Base-by-base conservation (phyloP, 306 rosid genomes). In the Carpinus fangiana region DNA sequence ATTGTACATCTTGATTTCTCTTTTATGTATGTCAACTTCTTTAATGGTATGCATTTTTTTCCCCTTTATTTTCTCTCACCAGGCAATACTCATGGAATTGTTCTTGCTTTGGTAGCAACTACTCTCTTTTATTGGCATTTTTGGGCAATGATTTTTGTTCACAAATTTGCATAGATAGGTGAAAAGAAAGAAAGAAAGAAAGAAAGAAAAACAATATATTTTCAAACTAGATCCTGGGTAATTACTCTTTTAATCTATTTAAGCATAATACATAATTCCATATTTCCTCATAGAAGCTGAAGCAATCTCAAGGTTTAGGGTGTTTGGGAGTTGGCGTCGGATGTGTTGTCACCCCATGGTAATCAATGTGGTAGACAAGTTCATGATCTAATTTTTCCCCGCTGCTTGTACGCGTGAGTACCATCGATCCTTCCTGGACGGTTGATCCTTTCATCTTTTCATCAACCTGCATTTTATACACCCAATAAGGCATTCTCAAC, bases 301-400 rank as follows among this genome's bases (percentile, higher is more conserved):
- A 66, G 78, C 51, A 56, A 69, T 73, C 81, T 7, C 87, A 89
- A 54, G 91, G 96, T 54, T 53, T 88, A 73, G 98, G 92, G 87
- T 94, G 98, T 69, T 78, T 90, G 17, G 98, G 98, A 64, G 89
- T 90, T 79, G 91, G 90, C 69, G 67, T 80, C 10, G 98, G 98
- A 87, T 94, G 98, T 77, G 98, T 92, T 13, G 94, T 87, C 78
- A 87, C 97, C 83, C 97, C 97, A 74, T 90, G 94, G 84, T 94
- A 94, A 81, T 94, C 98, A 55, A 65, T 88, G 70, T 94, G 97
- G 81, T 89, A 94, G 78, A 92, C 85, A 80, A 80, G 80, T 43
- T 88, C 94, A 59, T 7, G 56, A 55, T 70, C 90, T 60, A 77
- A 56, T 76, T 61, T 82, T 53, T 76, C 45, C 31, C 78, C 70